These are phyloP conservation scores for Castanea crenata DNA, from an alignment of 306 rosid species.

Conservation along the genomic window DNA sequence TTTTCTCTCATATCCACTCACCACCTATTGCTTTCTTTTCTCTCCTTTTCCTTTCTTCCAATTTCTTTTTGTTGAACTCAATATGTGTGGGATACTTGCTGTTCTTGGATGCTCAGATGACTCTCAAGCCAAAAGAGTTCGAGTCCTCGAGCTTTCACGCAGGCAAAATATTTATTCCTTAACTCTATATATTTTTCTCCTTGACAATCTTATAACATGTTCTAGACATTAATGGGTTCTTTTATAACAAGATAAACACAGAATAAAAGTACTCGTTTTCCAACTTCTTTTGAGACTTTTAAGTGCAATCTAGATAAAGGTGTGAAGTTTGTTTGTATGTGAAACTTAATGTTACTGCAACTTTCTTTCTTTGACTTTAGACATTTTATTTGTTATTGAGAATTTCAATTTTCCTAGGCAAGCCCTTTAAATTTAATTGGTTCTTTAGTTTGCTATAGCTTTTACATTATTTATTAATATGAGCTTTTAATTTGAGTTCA, in stretches of 20 bases:
- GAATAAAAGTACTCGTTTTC: neutral
- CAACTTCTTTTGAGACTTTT: neutral
- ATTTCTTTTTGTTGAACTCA: neutral
- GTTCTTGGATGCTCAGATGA: slow-evolving; percentile 88
- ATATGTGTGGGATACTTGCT: slow-evolving; percentile 96
- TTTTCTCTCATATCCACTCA: too few species aligned
- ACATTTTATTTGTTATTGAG: neutral
- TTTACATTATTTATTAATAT: too few species aligned
- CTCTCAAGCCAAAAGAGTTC: slow-evolving; percentile 81
- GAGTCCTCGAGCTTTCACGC: slow-evolving; percentile 59
- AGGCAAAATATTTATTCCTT: neutral
- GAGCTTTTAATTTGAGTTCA: too few species aligned
- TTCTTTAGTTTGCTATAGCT: neutral
- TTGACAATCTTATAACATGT: neutral
- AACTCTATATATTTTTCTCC: neutral
- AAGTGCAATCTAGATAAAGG: neutral
- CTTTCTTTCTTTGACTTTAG: neutral
- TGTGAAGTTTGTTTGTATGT: neutral
- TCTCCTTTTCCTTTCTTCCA: neutral
- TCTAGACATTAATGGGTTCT: neutral
- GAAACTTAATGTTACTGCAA: neutral
- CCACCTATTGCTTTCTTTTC: neutral
- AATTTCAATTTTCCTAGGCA: neutral
- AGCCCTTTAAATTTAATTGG: neutral
- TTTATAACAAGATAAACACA: neutral